Conservation (phyloP, 2,329 filamentous ascomycete species). For the Fusarium sp. region DNA sequence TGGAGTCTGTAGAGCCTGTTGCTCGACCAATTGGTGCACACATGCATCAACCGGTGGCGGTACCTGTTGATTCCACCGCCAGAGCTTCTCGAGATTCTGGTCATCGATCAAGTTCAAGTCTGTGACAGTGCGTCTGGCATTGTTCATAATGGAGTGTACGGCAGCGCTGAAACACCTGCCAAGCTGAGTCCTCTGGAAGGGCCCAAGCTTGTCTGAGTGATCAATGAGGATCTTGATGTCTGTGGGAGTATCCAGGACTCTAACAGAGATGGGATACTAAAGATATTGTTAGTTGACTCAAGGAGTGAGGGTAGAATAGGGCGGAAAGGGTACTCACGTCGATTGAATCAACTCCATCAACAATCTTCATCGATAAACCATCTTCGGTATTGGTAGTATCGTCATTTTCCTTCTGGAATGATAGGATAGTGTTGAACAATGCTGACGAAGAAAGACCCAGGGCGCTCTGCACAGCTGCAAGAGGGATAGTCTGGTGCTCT, state of each 20-base stretch:
- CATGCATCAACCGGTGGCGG: not conserved
- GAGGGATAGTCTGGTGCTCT: conserved; percentile 61
- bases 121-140: not conserved
- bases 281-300: not conserved
- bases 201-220: not conserved
- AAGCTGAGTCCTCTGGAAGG: not conserved
- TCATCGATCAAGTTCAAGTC: not conserved
- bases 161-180: not conserved
- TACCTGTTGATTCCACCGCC: not conserved
- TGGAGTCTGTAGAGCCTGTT: conserved; percentile 30
- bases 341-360: not conserved
- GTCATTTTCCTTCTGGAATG: conserved; percentile 43
- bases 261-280: not conserved
- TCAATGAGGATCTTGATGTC: conserved; percentile 3
- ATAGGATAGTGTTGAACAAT: conserved; percentile 50
- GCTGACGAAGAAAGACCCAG: conserved; percentile 30
- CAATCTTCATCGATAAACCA: not conserved
- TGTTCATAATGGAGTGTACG: not conserved
- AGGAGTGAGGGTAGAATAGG: too few relatives aligned
- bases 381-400: not conserved
- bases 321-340: not conserved
- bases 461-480: conserved; percentile 57
- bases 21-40: conserved; percentile 49
- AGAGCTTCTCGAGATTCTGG: not conserved
- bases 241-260: not conserved